Evolutionary conservation across 2,329 filamentous ascomycete genomes (phyloP), one percentile per base, ranked within the genome.

Genomic region (Alternaria sp.): DNA sequence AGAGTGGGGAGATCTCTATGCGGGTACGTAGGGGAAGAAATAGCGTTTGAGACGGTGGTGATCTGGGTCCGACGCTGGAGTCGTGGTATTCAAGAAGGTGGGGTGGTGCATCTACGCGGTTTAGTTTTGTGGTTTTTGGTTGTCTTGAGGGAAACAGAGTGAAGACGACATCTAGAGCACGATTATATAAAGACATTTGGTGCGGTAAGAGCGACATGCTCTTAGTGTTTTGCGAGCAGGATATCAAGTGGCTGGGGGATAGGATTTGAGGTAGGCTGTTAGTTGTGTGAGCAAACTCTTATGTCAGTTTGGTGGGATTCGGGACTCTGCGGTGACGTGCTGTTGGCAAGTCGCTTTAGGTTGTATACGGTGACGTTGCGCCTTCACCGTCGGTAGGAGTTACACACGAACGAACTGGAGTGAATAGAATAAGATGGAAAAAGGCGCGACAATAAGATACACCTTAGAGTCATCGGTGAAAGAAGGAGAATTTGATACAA

Each of bases 91-190:
- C 9, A 3, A 57, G 7, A 18, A 57, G 48, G 6, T 30, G 24
- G 16, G 36, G n/a, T 14, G 51, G 20, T 18, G 54, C 59, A 20
- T 61, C 59, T 28, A 57, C 30, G 26, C 54, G 59, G 54, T 53
- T 61, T 16, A 38, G n/a, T 39, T 39, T 39, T 39, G n/a, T 20
- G n/a, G 9, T 7, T 11, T 39, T 39, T n/a, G 36, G 38, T 8
- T 5, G 38, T 4, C 1, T 8, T 49, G 3, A 38, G 18, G 11
- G 51, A 28, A 9, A 14, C 9, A 41, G 39, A 7, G 39, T 22
- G 39, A 18, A 22, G 5, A 41, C 4, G 39, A 18, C 9, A 18
- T 41, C 11, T 9, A 41, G 18, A 9, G 4, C 18, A 7, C 5
- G 39, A 14, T 12, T 41, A 4, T 22, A 22, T 11, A 41, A 7